Evolutionary conservation across 257 asterid species (phyloP).

Genomic region (Gentiana dahurica): DNA sequence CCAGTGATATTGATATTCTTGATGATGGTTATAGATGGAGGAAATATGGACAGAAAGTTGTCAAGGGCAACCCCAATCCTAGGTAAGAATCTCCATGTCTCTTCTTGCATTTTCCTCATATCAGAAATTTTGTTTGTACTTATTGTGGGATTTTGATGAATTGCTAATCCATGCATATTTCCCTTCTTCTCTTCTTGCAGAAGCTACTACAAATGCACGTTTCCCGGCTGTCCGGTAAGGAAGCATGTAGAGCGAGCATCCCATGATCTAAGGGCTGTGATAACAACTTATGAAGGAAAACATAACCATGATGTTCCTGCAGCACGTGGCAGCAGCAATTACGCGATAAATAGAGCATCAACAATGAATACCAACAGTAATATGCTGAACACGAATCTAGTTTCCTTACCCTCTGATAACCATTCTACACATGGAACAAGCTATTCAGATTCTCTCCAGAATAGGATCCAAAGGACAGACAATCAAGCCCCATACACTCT

Average conservation of each 20-base stretch:
- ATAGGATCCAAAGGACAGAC: slow-evolving; percentile 30
- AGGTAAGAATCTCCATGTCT: slow-evolving; percentile 30
- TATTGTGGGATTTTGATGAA: background rate
- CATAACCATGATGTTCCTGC: slow-evolving; percentile 96
- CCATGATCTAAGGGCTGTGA: slow-evolving; percentile 73
- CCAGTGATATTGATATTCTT: slow-evolving; percentile 88
- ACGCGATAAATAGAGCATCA: slow-evolving; percentile 34
- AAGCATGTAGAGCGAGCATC: slow-evolving; percentile 91
- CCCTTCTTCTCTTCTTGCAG: slow-evolving; percentile 21
- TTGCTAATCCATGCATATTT: background rate
- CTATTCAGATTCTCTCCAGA: slow-evolving; percentile 24
- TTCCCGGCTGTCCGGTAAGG: slow-evolving; percentile 67
- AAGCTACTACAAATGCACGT: slow-evolving; percentile 96
- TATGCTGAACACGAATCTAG: slow-evolving; percentile 19
- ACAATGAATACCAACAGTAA: slow-evolving; percentile 20
- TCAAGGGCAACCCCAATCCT: slow-evolving; percentile 91
- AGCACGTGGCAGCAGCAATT: slow-evolving; percentile 64
- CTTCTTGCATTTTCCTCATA: background rate
- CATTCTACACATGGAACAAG: slow-evolving; percentile 25
- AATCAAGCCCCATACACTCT: slow-evolving; percentile 64
- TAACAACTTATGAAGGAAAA: slow-evolving; percentile 87
- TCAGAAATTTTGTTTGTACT: background rate
- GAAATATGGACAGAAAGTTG: slow-evolving; percentile 92
- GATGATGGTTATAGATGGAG: slow-evolving; percentile 97
- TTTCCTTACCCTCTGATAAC: slow-evolving; percentile 34